These are phyloP conservation scores for Bretschneidera sinensis DNA, from an alignment of 345 rosid species.

Conservation along the genomic window DNA sequence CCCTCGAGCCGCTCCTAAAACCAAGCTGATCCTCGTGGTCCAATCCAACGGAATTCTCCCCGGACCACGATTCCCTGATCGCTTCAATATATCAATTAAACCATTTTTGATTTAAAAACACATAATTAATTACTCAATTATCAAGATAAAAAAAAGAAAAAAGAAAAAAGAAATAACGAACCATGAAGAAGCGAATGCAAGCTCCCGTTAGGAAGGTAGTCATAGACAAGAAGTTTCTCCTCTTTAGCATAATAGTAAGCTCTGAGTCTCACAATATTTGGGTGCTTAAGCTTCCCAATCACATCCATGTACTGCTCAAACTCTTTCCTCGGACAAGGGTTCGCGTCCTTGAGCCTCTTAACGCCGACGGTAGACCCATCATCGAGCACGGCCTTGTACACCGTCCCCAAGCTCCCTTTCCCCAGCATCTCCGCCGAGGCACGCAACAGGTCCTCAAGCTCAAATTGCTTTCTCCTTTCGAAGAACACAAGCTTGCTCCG, in stretches of 20 bases:
- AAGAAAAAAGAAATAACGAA: conserved; percentile 15
- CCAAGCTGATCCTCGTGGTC: conserved; percentile 92
- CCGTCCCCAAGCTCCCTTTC: conserved; percentile 88
- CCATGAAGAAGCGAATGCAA: conserved; percentile 86
- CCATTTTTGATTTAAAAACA: too few species aligned
- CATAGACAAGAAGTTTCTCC: conserved; percentile 90
- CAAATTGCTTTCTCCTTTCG: conserved; percentile 70
- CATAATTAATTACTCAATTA: too few species aligned
- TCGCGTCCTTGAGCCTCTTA: conserved; percentile 84
- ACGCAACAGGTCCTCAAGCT: conserved; percentile 74
- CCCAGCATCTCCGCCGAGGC: conserved; percentile 99
- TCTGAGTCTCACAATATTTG: conserved; percentile 63
- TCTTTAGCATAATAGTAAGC: conserved; percentile 92
- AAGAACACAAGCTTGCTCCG: conserved; percentile 75
- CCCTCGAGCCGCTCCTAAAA: conserved; percentile 86
- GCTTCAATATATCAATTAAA: too few species aligned
- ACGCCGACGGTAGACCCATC: conserved; percentile 78
- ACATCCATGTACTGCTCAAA: conserved; percentile 95
- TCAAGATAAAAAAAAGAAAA: too few species aligned
- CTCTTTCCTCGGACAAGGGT: conserved; percentile 85
- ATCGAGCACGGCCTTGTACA: conserved; percentile 85
- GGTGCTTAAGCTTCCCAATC: conserved; percentile 75
- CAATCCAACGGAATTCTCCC: conserved; percentile 95
- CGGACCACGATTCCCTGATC: conserved; percentile 70
- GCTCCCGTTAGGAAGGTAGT: conserved; percentile 88